A percentile compares a stretch with the other conserved stretches of the same genome.
Conservation (phyloP, 352 stramenopile species). For the Phytophthora foliorum region DNA sequence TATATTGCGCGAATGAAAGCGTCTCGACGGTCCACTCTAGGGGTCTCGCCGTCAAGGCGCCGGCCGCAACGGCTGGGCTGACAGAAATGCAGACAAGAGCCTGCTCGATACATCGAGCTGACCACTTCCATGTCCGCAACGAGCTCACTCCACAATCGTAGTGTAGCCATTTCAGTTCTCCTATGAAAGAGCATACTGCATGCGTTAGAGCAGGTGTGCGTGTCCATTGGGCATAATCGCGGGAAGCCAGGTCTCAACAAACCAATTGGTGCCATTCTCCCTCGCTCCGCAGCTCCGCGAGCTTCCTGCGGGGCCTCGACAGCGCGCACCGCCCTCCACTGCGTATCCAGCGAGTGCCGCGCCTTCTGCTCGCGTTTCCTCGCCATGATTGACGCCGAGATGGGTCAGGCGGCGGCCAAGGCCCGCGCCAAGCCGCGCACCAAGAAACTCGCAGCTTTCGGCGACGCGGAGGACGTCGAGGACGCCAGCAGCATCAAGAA, state of each 20-base stretch:
- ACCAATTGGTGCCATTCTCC: conserved; percentile 40
- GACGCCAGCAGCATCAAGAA: conserved; percentile 40
- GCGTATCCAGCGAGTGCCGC: neutral
- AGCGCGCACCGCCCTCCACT: neutral
- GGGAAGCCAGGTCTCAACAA: conserved; percentile 15
- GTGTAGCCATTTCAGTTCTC: neutral
- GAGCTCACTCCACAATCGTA: neutral
- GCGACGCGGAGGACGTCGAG: conserved; percentile 24
- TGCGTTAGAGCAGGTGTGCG: neutral
- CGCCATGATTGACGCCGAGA: conserved; percentile 28
- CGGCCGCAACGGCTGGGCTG: no score
- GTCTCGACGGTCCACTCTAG: no score
- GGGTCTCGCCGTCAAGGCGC: no score
- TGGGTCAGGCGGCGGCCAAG: conserved; percentile 11
- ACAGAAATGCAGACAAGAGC: no score
- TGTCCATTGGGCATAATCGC: conserved; percentile 15
- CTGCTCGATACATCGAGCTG: no score
- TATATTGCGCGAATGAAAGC: no score
- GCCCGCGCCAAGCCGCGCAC: conserved; percentile 27
- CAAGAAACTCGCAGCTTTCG: conserved; percentile 32
- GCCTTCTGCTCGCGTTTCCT: neutral
- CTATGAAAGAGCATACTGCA: neutral
- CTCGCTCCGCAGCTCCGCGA: conserved; percentile 19
- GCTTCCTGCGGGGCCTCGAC: conserved; percentile 18
- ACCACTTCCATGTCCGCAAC: no score